Base-by-base conservation (phyloP, 352 stramenopile species). In the Elongisporangium undulatum region DNA sequence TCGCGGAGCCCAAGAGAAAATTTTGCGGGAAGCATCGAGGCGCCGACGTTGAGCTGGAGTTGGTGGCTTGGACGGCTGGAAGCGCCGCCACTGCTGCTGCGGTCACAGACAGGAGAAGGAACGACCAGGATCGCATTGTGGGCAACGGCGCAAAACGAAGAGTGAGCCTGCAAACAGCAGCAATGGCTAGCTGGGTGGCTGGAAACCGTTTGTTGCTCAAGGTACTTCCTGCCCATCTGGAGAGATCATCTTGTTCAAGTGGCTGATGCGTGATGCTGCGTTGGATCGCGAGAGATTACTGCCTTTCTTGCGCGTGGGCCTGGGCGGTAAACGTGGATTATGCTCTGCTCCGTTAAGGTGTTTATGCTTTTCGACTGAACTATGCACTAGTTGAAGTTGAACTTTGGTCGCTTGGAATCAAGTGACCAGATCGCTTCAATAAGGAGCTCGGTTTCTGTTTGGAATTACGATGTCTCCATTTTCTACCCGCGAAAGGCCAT, bases 1-100 rank as follows among this genome's bases (percentile, higher is more conserved):
- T 97, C 15, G 90, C 88, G 15, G 75, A 74, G 21, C 92, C 92
- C 62, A 87, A 95, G 39, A 89, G 61, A 68, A 97, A 97, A 21
- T 58, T 55, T n/a, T 72, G 51, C 6, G 71, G 71, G 60, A 83
- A 83, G 71, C 74, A 83, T 2, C 64, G 58, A 12, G 55, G 38
- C 20, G 67, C 62, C 1, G 60, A 55, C 5, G 57, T 48, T 8
- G 51, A 41, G 29, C 5, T 41, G 29, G 29, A 41, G 29, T 41
- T 41, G 9, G 29, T 15, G 9, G 29, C 29, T 41, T 41, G 29
- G 29, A 15, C 29, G 8, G 5, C 13, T 41, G 29, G 1, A 15
- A 41, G 5, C 1, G 9, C n/a, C n/a, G n/a, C n/a, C n/a, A n/a
- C 29, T 41, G 29, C 29, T 15, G 29, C 29, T 13, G 29, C 29